phyloP scores from a whole-genome alignment of 108 stramenopile species.

The Conticribra weissflogii region DNA sequence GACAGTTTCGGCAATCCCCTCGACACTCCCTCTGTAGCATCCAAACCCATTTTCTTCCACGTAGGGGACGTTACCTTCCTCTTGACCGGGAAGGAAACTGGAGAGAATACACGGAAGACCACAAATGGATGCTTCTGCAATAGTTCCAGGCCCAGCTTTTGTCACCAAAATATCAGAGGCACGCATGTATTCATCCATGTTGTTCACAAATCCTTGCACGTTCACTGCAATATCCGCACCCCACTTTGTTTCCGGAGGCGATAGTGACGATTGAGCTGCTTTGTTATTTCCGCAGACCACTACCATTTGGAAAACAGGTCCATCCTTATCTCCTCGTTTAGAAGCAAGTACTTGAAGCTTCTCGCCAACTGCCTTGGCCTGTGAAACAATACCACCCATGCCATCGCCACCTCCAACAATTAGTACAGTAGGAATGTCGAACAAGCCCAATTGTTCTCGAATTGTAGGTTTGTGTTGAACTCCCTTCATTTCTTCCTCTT shows the following conservation, averaged over 20 bases:
- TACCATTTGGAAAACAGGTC: constrained; percentile 80
- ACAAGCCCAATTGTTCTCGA: constrained; percentile 70
- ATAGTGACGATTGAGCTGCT: constrained; percentile 55
- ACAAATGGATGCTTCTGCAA: constrained; percentile 94
- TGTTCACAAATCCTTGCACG: constrained; percentile 90
- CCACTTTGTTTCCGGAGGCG: constrained; percentile 48
- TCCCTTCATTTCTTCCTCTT: constrained; percentile 33
- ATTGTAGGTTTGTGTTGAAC: constrained; percentile 47
- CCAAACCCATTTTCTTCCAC: constrained; percentile 93
- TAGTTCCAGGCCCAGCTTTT: constrained; percentile 96
- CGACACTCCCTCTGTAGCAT: constrained; percentile 74
- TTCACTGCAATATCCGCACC: constrained; percentile 57
- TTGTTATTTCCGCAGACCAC: constrained; percentile 96
- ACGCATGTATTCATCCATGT: constrained; percentile 97
- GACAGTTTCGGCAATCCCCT: constrained; percentile 86
- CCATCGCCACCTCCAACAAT: constrained; percentile 97
- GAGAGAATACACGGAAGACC: constrained; percentile 94
- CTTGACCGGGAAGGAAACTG: constrained; percentile 93
- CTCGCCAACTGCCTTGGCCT: constrained; percentile 74
- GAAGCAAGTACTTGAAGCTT: constrained; percentile 52
- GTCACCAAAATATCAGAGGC: constrained; percentile 87
- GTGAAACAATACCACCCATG: constrained; percentile 89
- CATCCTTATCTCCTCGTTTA: constrained; percentile 8
- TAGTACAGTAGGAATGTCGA: constrained; percentile 77
- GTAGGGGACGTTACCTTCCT: constrained; percentile 93